Base-by-base conservation (phyloP, 257 asterid species). In the Coffea canephora region DNA sequence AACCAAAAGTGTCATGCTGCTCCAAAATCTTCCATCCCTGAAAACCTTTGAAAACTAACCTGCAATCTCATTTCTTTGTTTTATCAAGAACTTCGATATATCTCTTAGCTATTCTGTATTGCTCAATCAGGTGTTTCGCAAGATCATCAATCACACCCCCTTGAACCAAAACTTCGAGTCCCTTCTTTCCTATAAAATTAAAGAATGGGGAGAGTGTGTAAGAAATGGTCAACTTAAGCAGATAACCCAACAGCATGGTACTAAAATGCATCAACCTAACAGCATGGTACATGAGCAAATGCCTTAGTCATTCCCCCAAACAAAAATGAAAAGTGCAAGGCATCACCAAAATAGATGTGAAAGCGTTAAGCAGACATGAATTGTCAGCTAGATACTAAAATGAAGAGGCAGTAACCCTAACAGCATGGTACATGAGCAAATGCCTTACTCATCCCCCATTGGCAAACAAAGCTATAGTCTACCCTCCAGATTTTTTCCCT, bases 141-240 rank as follows among this genome's bases (percentile, higher is more conserved):
- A 95, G 92, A 91, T 91, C 95, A 84, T 93, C 97, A 79, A 95
- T 91, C 45, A 95, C 97, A 39, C 99, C 99, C 27, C 99, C 99
- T 87, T 95, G 99, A 81, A 95, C 89, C 86, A 95, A 87, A 76
- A 95, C 97, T 83, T 95, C 99, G 12, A 88, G 88, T 52, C 99
- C 99, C 88, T 93, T 95, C 82, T 90, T 95, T 79, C 98, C 98
- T 94, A 75, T 52, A 73, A 46, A 64, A 81, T 75, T 71, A 48
- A 69, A 71, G 27, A 72, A 49, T 41, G n/a, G n/a, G n/a, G 41
- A 77, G 71, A 27, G 69, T 49, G 14, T 54, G 21, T 41, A 45
- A 76, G 19, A 80, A 50, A 70, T 52, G 75, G 18, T 11, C 74
- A 79, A 27, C 55, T 68, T 54, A n/a, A n/a, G n/a, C n/a, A n/a